Evolutionary conservation across 176 grass and related monocot genomes (phyloP), one percentile per base, ranked within the genome.

Genomic region (Otatea glauca): DNA sequence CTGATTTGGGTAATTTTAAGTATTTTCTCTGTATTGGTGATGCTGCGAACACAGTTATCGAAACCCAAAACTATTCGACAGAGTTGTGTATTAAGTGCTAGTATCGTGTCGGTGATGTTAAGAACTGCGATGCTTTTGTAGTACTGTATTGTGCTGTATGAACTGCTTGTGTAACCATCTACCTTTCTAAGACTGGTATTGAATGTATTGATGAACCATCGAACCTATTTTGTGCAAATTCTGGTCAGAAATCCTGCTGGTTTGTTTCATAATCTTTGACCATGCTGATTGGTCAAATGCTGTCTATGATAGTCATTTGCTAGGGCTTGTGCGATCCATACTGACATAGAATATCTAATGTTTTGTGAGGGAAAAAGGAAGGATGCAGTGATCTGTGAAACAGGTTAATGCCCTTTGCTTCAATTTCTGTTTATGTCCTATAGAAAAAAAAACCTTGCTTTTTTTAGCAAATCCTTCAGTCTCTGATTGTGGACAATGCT

Each of bases 81-180:
- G 10, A 24, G 61, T 10, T 56, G 63, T 13, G 32, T 37, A 41
- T 81, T 29, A 43, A 48, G 44, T 81, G 81, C 49, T 6, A 76
- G 4, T 66, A 60, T 42, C 82, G 10, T 65, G 58, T 66, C 6
- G 21, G 65, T 66, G 21, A 24, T 21, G 54, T 16, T 66, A 29
- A 16, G 11, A 84, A 67, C 27, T 17, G 3, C n/a, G 4, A 21
- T 47, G 29, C 23, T 34, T 48, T 49, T 2, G 11, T 47, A 11
- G 23, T 56, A 39, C 43, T 51, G 47, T 9, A 7, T 41, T n/a
- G 12, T 56, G 47, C 39, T n/a, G 17, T 63, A 34, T 70, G 44
- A 76, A 76, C 66, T 23, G 9, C 43, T 37, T 82, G 72, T 83
- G 38, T 53, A 65, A 62, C 65, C 42, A 14, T 68, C 25, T 7